Evolutionary conservation across 208 protist genomes (phyloP), one percentile per base, ranked within the genome.

Genomic region (Crithidia bombi): DNA sequence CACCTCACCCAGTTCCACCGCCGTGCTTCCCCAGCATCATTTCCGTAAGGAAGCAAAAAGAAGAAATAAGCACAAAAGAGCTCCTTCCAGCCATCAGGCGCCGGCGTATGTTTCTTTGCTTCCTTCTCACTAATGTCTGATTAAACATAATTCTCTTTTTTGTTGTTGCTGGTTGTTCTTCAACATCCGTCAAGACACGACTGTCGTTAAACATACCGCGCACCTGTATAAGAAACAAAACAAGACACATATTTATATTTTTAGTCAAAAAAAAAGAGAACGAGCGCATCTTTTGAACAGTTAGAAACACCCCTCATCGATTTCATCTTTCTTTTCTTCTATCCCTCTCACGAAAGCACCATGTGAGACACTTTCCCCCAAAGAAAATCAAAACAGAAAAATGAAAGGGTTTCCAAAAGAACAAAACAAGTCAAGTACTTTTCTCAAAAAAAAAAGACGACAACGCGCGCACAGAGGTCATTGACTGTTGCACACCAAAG

Each of bases 401-500:
- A 64, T 50, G 10, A 63, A 64, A 61, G 65, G 25, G 39, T n/a
- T n/a, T 39, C 68, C 68, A 19, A 63, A 32, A 33, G 32, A 19
- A 38, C 43, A 58, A 64, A 1, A 57, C 51, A 64, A 33, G 15
- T 35, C 38, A 3, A 50, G 9, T n/a, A 25, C 30, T 59, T 17
- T 44, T 28, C 11, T 5, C 52, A 64, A 82, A 44, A 30, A 43
- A 57, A 43, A 52, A 39, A 21, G 12, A 55, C 21, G 47, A 32
- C 46, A 64, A 14, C n/a, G n/a, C n/a, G n/a, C n/a, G n/a, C n/a
- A n/a, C n/a, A n/a, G n/a, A n/a, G n/a, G n/a, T n/a, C n/a, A n/a
- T n/a, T n/a, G n/a, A n/a, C n/a, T n/a, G n/a, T n/a, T n/a, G n/a
- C n/a, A n/a, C n/a, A n/a, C n/a, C n/a, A n/a, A n/a, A n/a, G n/a